phyloP scores from a whole-genome alignment of 2,329 filamentous ascomycete species.

The Aureobasidium subglaciale region DNA sequence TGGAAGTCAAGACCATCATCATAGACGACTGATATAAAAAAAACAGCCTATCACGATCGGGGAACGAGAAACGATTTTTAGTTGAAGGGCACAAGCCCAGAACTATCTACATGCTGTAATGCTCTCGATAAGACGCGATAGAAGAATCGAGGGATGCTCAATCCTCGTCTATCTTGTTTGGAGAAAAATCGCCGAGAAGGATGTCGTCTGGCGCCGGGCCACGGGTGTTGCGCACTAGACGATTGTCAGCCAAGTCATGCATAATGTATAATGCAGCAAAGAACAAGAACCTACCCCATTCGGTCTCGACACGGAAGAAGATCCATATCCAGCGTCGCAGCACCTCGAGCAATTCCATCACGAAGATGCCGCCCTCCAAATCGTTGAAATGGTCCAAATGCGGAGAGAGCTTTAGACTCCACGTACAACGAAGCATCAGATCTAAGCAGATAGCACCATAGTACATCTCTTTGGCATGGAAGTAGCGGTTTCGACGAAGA shows the following conservation, averaged over 20 bases:
- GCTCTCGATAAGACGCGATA: conserved; percentile 1
- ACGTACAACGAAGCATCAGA: conserved; percentile 76
- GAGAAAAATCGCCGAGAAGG: conserved; percentile 62
- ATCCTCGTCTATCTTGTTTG: conserved; percentile 57
- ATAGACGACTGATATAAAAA: conserved; percentile 17
- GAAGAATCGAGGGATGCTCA: conserved; percentile 20
- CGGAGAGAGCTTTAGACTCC: conserved; percentile 79
- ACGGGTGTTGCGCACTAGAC: conserved; percentile 46
- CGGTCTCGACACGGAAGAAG: conserved; percentile 89
- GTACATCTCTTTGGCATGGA: conserved; percentile 68
- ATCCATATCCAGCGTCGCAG: conserved; percentile 92
- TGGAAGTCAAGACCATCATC: conserved; percentile 20
- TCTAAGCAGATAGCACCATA: conserved; percentile 76
- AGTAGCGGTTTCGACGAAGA: conserved; percentile 65
- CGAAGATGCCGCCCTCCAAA: conserved; percentile 79
- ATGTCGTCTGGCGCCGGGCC: conserved; percentile 61
- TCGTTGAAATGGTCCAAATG: conserved; percentile 79
- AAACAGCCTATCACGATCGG: not conserved
- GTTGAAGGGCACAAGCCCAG: not conserved
- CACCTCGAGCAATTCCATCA: conserved; percentile 81
- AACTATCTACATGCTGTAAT: conserved; percentile 13
- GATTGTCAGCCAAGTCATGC: conserved; percentile 10
- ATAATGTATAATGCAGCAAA: not conserved
- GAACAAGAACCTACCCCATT: conserved; percentile 51
- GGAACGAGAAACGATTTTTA: not conserved